A percentile compares a stretch with the other conserved stretches of the same genome.
Evolutionary conservation across 352 stramenopile genomes (phyloP).

Genomic region (Saprolegnia parasitica): DNA sequence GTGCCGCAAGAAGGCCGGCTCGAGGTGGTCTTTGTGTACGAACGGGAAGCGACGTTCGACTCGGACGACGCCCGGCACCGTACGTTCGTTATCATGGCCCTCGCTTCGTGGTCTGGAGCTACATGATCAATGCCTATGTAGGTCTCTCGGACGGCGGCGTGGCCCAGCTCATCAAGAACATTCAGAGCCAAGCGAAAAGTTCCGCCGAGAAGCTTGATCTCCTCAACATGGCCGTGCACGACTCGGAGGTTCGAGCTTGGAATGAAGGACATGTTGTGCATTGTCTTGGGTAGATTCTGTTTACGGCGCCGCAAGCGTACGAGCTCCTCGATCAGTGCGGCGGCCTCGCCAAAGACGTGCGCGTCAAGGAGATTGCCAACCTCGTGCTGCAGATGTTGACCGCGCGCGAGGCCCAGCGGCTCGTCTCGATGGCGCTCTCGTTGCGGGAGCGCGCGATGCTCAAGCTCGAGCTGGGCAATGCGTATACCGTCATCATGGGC

Average conservation of each 20-base stretch:
- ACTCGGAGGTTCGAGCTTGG: conserved; percentile 44
- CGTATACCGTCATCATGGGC: conserved; percentile 77
- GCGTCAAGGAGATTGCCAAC: conserved; percentile 59
- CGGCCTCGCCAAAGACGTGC: conserved; percentile 44
- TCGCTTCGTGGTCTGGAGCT: neutral
- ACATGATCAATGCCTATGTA: conserved; percentile 36
- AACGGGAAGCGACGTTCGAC: conserved; percentile 49
- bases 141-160: conserved; percentile 62
- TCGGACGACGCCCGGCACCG: conserved; percentile 26
- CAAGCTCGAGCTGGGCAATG: conserved; percentile 74
- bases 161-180: conserved; percentile 67
- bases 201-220: conserved; percentile 72
- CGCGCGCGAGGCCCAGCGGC: conserved; percentile 60
- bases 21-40: conserved; percentile 75
- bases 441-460: conserved; percentile 68
- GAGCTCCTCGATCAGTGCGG: conserved; percentile 75
- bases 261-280: neutral
- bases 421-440: conserved; percentile 60
- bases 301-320: conserved; percentile 73
- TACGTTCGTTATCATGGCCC: neutral
- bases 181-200: conserved; percentile 44
- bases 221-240: conserved; percentile 66
- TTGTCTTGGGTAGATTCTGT: conserved; percentile 36
- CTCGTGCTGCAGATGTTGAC: conserved; percentile 84
- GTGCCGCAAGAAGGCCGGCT: conserved; percentile 56